A percentile compares a stretch with the other conserved stretches of the same genome.
phyloP scores from a whole-genome alignment of 2,329 filamentous ascomycete genomes.

The Chaetomiaceae sp. region DNA sequence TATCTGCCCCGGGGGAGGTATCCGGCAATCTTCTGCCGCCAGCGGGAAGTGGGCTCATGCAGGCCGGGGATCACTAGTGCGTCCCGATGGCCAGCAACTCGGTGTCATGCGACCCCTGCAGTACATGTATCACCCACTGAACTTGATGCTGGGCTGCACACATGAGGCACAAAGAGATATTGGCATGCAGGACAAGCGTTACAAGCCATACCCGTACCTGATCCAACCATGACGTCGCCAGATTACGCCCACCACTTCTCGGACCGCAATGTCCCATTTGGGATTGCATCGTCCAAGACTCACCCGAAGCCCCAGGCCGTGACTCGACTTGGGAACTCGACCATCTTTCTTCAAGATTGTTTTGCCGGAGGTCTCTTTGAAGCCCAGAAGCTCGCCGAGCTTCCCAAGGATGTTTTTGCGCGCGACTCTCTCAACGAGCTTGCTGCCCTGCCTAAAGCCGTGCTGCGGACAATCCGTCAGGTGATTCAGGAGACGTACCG shows the following conservation, averaged over 20 bases:
- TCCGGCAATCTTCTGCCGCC: constrained; percentile 6
- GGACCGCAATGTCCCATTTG: constrained; percentile 2
- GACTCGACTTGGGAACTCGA: neutral
- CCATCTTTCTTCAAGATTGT: neutral
- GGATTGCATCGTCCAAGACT: neutral
- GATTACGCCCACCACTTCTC: constrained; percentile 8
- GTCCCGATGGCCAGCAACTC: neutral
- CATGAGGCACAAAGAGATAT: too few species aligned
- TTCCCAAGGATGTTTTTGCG: neutral
- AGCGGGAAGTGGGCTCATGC: constrained; percentile 4
- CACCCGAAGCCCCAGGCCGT: neutral
- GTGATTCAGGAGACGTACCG: neutral
- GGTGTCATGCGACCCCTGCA: neutral
- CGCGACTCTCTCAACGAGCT: neutral
- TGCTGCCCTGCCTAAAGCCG: neutral
- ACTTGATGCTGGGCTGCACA: neutral
- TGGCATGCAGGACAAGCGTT: too few species aligned
- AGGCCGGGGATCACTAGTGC: too few species aligned
- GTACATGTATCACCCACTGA: neutral
- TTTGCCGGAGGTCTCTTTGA: neutral
- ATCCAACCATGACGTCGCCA: constrained; percentile 1
- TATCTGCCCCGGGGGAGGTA: too few species aligned
- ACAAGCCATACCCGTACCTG: too few species aligned
- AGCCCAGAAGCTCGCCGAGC: neutral
- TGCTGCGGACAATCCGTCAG: neutral